A percentile compares a stretch with the other conserved stretches of the same genome.
These are phyloP conservation scores for Mrakia gelida DNA, from an alignment of 768 basidiomycete species.

Conservation along the genomic window DNA sequence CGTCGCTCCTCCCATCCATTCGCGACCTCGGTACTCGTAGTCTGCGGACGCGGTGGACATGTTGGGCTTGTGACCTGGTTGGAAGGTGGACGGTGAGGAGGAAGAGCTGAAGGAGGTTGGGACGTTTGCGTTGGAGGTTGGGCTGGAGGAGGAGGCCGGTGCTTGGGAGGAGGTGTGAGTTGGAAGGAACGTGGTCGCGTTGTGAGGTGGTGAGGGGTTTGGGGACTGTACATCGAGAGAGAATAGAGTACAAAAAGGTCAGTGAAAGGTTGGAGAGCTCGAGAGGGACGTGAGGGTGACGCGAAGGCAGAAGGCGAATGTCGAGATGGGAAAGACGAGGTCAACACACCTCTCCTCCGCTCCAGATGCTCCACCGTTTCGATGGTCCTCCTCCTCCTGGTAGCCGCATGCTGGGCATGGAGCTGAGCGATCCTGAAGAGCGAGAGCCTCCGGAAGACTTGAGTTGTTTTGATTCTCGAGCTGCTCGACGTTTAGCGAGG, in stretches of 20 bases:
- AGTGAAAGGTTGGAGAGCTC: background rate
- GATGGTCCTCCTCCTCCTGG: background rate
- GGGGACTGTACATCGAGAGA: background rate
- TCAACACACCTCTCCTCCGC: conserved; percentile 13
- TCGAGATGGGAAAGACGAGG: background rate
- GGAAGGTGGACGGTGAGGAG: background rate
- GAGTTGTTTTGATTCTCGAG: conserved; percentile 21
- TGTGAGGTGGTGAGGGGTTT: background rate
- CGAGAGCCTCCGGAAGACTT: conserved; percentile 1
- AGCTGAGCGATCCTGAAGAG: conserved; percentile 15
- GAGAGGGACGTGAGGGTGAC: background rate
- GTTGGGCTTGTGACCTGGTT: conserved; percentile 2
- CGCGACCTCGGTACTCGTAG: background rate
- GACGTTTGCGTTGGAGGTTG: background rate
- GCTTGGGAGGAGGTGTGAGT: background rate
- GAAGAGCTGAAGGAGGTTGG: conserved; percentile 20
- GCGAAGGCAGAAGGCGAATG: no score
- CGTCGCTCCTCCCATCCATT: conserved; percentile 14
- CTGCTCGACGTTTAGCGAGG: conserved; percentile 19
- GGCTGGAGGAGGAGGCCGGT: background rate
- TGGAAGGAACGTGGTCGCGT: background rate
- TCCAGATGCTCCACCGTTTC: conserved; percentile 26
- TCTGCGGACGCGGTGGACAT: conserved; percentile 1
- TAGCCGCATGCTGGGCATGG: conserved; percentile 12
- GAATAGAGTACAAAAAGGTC: background rate